phyloP scores from a whole-genome alignment of 2,329 filamentous ascomycete genomes.

The Colletotrichum sp. region DNA sequence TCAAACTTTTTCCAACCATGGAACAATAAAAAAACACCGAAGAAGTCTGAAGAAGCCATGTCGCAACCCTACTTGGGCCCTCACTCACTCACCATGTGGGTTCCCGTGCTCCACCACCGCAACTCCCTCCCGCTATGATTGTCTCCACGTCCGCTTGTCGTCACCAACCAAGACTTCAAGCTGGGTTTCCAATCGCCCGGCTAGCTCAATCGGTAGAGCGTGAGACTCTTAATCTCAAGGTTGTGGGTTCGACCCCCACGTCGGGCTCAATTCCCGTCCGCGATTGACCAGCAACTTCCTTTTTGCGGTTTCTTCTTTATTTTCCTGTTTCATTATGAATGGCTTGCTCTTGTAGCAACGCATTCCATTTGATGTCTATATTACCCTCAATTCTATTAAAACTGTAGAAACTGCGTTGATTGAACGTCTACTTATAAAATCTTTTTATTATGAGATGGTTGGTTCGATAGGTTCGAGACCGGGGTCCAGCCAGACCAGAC shows the following conservation, averaged over 20 bases:
- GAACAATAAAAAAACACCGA: background rate
- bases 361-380: no score
- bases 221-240: conserved; percentile 73
- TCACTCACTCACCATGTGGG: background rate
- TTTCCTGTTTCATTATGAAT: background rate
- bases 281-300: background rate
- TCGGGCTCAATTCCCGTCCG: conserved; percentile 19
- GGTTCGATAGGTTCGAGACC: accelerated
- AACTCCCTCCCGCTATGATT: background rate
- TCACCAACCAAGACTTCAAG: background rate
- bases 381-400: no score
- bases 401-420: background rate
- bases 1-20: accelerated
- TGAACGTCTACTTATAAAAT: background rate
- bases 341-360: background rate
- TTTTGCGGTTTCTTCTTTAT: background rate
- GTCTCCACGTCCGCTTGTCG: background rate
- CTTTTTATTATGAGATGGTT: background rate
- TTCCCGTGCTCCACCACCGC: background rate
- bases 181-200: conserved; percentile 41
- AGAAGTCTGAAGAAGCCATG: background rate
- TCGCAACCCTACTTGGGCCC: background rate
- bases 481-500: background rate
- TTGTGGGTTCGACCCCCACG: conserved; percentile 54
- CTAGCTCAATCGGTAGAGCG: conserved; percentile 77